Evolutionary conservation across 2,329 filamentous ascomycete genomes (phyloP).

Genomic region (Ophiostoma himal-ulmi): DNA sequence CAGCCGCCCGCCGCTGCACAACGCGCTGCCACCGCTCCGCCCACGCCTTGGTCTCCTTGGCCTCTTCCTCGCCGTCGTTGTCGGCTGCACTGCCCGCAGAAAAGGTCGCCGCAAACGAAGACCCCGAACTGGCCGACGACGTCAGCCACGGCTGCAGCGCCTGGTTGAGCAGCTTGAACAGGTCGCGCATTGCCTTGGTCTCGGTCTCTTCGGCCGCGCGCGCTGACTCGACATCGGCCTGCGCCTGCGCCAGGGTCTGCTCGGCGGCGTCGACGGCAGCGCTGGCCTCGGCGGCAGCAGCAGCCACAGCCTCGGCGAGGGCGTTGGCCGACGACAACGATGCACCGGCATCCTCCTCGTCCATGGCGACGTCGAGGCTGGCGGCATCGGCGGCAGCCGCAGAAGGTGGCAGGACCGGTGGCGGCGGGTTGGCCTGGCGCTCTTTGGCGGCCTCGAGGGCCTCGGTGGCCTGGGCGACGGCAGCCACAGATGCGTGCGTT

Average conservation of each 20-base stretch:
- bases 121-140: conserved; percentile 65
- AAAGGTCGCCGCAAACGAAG: conserved; percentile 44
- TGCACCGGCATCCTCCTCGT: conserved; percentile 25
- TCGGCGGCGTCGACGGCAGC: conserved; percentile 24
- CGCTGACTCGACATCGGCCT: conserved; percentile 32
- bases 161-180: conserved; percentile 79
- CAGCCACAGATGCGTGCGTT: conserved; percentile 27
- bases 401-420: conserved; percentile 6
- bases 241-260: conserved; percentile 33
- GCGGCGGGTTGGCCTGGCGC: conserved; percentile 37
- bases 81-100: conserved; percentile 41
- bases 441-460: conserved; percentile 33
- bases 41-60: conserved; percentile 66
- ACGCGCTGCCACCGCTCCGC: conserved; percentile 80
- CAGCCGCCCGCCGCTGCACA: conserved; percentile 72
- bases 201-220: conserved; percentile 65
- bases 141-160: conserved; percentile 66
- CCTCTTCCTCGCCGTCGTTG: conserved; percentile 50
- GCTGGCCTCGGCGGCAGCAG: conserved; percentile 24
- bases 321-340: conserved; percentile 28
- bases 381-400: conserved; percentile 28
- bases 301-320: conserved; percentile 36
- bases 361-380: conserved; percentile 37
- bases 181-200: conserved; percentile 64
- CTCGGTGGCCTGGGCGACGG: conserved; percentile 30